A percentile compares a stretch with the other conserved stretches of the same genome.
Evolutionary conservation across 1,284 basidiomycete species (phyloP).

Genomic region (Pseudozyma tsukubaensis): DNA sequence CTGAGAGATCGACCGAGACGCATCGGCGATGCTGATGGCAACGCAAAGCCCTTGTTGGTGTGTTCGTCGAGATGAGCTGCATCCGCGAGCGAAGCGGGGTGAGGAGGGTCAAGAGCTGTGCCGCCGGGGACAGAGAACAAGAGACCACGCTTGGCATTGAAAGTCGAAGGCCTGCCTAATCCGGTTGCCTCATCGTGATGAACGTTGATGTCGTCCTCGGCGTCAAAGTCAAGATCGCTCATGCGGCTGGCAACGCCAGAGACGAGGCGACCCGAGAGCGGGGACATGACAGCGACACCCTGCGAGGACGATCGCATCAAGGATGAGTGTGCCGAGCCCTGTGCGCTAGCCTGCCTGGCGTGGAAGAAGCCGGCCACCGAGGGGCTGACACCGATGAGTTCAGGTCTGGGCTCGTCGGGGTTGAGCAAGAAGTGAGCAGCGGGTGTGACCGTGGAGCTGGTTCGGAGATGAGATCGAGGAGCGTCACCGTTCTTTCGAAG

Average conservation of each 20-base stretch:
- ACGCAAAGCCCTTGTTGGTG: slow-evolving; percentile 19
- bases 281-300: slow-evolving; percentile 46
- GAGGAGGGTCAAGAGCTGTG: slow-evolving; percentile 36
- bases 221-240: slow-evolving; percentile 51
- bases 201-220: slow-evolving; percentile 35
- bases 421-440: slow-evolving; percentile 34
- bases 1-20: slow-evolving; percentile 25
- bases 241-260: slow-evolving; percentile 37
- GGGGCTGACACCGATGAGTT: slow-evolving; percentile 51
- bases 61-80: slow-evolving; percentile 29
- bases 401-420: slow-evolving; percentile 38
- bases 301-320: slow-evolving; percentile 45
- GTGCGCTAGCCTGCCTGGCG: slow-evolving; percentile 35
- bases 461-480: slow-evolving; percentile 24
- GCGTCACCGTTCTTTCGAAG: slow-evolving; percentile 34
- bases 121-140: slow-evolving; percentile 40
- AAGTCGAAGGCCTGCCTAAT: slow-evolving; percentile 25
- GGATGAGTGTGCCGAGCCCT: slow-evolving; percentile 35
- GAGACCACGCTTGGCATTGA: slow-evolving; percentile 50
- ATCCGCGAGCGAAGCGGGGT: slow-evolving; percentile 43
- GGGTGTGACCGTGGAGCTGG: slow-evolving; percentile 26
- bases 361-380: slow-evolving; percentile 47
- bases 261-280: slow-evolving; percentile 45
- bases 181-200: slow-evolving; percentile 20
- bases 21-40: slow-evolving; percentile 31